phyloP scores from a whole-genome alignment of 192 early-diverging fungal genomes.

The Coemansia umbellata region DNA sequence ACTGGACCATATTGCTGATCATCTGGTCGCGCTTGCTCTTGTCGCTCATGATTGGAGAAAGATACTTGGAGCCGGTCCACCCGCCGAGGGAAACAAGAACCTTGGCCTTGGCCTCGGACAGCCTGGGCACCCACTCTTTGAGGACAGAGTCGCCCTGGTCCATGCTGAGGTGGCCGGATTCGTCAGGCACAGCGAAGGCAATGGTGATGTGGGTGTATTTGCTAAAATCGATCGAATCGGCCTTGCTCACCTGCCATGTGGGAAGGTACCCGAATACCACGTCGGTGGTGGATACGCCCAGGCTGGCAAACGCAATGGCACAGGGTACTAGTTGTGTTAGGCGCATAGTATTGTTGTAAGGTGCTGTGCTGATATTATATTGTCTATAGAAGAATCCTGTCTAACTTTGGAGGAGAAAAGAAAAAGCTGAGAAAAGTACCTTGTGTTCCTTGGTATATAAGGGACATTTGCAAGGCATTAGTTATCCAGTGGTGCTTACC shows the following conservation, averaged over 20 bases:
- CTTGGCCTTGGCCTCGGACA: slow-evolving; percentile 51
- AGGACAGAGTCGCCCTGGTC: slow-evolving; percentile 33
- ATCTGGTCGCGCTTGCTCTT: slow-evolving; percentile 40
- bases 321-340: no score
- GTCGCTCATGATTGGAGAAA: slow-evolving; percentile 54
- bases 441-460: no score
- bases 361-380: no score
- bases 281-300: not conserved
- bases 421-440: no score
- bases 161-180: slow-evolving; percentile 30
- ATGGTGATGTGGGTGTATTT: slow-evolving; percentile 69
- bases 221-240: slow-evolving; percentile 37
- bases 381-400: no score
- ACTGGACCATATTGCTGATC: slow-evolving; percentile 51
- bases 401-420: no score
- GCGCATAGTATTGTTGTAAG: no score
- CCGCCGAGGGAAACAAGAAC: slow-evolving; percentile 65
- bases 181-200: slow-evolving; percentile 57
- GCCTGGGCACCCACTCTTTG: slow-evolving; percentile 41
- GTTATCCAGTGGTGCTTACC: no score
- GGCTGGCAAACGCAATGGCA: not conserved
- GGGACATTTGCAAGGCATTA: no score
- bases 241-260: slow-evolving; percentile 41
- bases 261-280: slow-evolving; percentile 51
- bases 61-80: slow-evolving; percentile 61